phyloP scores from a whole-genome alignment of 129 eudicot genomes.

The Flaveria ramosissima region DNA sequence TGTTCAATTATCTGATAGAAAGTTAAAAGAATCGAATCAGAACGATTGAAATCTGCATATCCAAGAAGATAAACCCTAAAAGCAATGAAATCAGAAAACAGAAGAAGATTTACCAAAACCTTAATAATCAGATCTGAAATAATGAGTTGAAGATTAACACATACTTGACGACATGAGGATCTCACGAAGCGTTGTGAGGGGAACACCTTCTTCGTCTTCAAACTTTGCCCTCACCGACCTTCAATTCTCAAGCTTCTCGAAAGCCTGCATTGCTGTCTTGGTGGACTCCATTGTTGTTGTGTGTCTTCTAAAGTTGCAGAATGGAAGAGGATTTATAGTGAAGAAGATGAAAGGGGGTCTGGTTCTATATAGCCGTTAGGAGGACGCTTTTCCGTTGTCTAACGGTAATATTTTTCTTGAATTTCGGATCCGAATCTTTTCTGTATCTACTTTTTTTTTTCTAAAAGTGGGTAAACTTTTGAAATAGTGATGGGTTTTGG shows the following conservation, averaged over 20 bases:
- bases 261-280: neutral
- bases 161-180: slow-evolving; percentile 80
- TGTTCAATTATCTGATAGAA: neutral
- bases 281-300: slow-evolving; percentile 3
- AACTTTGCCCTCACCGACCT: slow-evolving; percentile 75
- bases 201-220: slow-evolving; percentile 92
- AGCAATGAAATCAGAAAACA: too few relatives aligned
- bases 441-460: neutral
- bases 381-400: slow-evolving; percentile 9
- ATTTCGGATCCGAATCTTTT: slow-evolving; percentile 25
- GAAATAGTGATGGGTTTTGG: too few relatives aligned
- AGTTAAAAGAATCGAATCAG: too few relatives aligned
- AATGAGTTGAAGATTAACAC: neutral
- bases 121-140: neutral
- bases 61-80: too few relatives aligned
- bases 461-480: too few relatives aligned
- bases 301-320: neutral
- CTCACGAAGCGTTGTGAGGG: slow-evolving; percentile 94
- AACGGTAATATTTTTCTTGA: slow-evolving; percentile 39
- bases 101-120: neutral
- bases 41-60: too few relatives aligned
- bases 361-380: slow-evolving; percentile 23
- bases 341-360: neutral
- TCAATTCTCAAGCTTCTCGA: slow-evolving; percentile 6
- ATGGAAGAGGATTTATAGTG: too few relatives aligned